These are phyloP conservation scores for Tylopilus orsonianus DNA, from an alignment of 1,284 basidiomycete genomes.

Conservation along the genomic window DNA sequence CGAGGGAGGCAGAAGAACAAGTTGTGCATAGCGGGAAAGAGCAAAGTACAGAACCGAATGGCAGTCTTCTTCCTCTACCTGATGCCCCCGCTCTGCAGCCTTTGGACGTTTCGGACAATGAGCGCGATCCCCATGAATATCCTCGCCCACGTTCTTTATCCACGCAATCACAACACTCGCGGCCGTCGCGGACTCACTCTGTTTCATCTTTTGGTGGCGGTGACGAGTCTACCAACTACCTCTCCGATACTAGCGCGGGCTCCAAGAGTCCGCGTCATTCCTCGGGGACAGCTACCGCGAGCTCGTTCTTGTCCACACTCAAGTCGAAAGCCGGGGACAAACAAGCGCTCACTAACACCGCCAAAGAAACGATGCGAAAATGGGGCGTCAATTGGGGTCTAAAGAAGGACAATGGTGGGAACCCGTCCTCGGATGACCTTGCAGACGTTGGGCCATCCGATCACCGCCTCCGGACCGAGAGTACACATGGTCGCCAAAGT, in stretches of 20 bases:
- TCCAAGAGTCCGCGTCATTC: constrained; percentile 33
- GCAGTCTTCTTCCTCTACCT: constrained; percentile 29
- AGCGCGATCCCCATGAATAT: constrained; percentile 18
- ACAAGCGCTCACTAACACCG: constrained; percentile 75
- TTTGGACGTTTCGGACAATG: constrained; percentile 19
- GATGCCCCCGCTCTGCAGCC: constrained; percentile 25
- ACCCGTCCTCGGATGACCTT: constrained; percentile 39
- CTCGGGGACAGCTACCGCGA: constrained; percentile 37
- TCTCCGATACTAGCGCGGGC: constrained; percentile 31
- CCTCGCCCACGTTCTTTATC: constrained; percentile 27
- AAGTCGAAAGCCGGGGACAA: constrained; percentile 80
- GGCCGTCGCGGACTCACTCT: constrained; percentile 30
- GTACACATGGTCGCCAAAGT: constrained; percentile 48
- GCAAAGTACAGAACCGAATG: constrained; percentile 7
- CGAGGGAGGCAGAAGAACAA: constrained; percentile 30
- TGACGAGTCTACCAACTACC: constrained; percentile 26
- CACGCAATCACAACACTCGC: constrained; percentile 21
- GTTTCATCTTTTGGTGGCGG: constrained; percentile 33
- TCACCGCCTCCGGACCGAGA: constrained; percentile 35
- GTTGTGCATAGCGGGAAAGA: constrained; percentile 18
- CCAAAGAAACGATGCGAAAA: constrained; percentile 83
- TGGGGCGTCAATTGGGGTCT: constrained; percentile 77
- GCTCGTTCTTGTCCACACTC: constrained; percentile 70
- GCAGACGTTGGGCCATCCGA: constrained; percentile 45
- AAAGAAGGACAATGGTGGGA: constrained; percentile 48